Evolutionary conservation across 108 stramenopile species (phyloP).

Genomic region (Stephanodiscus triporus): DNA sequence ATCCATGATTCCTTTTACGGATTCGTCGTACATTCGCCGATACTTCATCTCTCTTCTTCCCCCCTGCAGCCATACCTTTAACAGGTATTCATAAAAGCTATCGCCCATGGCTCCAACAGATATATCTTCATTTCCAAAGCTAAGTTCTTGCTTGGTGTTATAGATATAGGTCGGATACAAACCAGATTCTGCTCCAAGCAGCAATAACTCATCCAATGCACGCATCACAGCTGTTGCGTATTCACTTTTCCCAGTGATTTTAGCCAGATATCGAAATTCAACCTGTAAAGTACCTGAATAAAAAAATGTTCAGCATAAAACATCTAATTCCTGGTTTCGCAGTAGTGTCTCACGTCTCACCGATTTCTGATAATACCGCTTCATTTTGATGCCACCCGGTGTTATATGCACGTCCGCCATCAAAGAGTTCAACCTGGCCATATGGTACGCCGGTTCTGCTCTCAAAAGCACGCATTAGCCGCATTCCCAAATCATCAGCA

Average conservation of each 20-base stretch:
- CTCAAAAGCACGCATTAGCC: slow-evolving; percentile 32
- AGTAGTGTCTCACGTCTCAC: slow-evolving; percentile 10
- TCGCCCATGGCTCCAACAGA: slow-evolving; percentile 79
- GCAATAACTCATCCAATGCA: slow-evolving; percentile 44
- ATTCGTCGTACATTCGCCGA: slow-evolving; percentile 60
- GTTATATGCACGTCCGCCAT: slow-evolving; percentile 29
- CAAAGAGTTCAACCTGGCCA: slow-evolving; percentile 22
- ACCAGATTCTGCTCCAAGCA: slow-evolving; percentile 37
- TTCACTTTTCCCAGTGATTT: slow-evolving; percentile 39
- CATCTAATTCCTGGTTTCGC: neutral
- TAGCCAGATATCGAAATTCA: slow-evolving; percentile 44
- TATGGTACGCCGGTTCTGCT: slow-evolving; percentile 40
- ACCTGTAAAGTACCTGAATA: slow-evolving; percentile 30
- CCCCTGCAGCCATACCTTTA: slow-evolving; percentile 80
- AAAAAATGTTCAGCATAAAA: neutral
- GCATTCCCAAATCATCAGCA: slow-evolving; percentile 38
- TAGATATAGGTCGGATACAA: slow-evolving; percentile 46
- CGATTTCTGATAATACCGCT: slow-evolving; percentile 28
- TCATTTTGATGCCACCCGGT: slow-evolving; percentile 43
- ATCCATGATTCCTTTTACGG: slow-evolving; percentile 65
- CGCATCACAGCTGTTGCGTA: slow-evolving; percentile 44
- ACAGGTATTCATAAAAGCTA: slow-evolving; percentile 76
- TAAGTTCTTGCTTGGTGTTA: slow-evolving; percentile 26
- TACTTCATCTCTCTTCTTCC: slow-evolving; percentile 58
- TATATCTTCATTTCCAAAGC: slow-evolving; percentile 48